phyloP scores from a whole-genome alignment of 805 yeast species.

The Saturnispora serradocipensis region DNA sequence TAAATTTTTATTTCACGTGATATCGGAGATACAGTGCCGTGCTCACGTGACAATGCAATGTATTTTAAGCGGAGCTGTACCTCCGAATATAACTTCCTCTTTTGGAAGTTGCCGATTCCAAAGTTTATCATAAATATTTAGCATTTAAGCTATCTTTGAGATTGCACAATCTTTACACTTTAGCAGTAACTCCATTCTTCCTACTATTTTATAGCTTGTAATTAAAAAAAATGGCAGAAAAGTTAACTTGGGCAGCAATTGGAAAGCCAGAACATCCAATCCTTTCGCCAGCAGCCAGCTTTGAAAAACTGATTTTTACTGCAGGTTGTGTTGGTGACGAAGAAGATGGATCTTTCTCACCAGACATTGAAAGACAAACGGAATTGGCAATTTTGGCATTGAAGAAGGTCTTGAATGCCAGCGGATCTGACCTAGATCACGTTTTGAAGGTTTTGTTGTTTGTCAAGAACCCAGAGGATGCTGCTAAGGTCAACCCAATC shows the following conservation, averaged over 20 bases:
- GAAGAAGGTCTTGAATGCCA: slow-evolving; percentile 31
- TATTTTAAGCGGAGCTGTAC: not conserved
- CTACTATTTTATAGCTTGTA: not conserved
- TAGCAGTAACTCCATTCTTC: not conserved
- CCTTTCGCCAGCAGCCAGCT: slow-evolving; percentile 14
- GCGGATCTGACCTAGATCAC: slow-evolving; percentile 38
- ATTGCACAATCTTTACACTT: not conserved
- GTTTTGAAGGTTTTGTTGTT: slow-evolving; percentile 43
- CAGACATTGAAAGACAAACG: slow-evolving; percentile 37
- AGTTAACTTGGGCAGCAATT: slow-evolving; percentile 4
- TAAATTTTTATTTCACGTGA: not conserved
- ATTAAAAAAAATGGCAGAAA: not conserved
- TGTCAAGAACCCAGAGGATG: slow-evolving; percentile 35
- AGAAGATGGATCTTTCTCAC: slow-evolving; percentile 33
- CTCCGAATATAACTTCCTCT: not conserved
- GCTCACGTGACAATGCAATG: not conserved
- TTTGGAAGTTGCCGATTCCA: not conserved
- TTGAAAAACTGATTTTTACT: slow-evolving; percentile 18
- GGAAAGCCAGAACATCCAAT: slow-evolving; percentile 8
- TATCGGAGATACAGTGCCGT: not conserved
- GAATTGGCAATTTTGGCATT: slow-evolving; percentile 36
- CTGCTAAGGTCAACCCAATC: slow-evolving; percentile 35
- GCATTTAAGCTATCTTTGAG: not conserved
- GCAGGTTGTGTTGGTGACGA: slow-evolving; percentile 23
- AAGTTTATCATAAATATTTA: no score